Evolutionary conservation across 75 land plant genomes (phyloP).

Genomic region (Azolla pinnata): DNA sequence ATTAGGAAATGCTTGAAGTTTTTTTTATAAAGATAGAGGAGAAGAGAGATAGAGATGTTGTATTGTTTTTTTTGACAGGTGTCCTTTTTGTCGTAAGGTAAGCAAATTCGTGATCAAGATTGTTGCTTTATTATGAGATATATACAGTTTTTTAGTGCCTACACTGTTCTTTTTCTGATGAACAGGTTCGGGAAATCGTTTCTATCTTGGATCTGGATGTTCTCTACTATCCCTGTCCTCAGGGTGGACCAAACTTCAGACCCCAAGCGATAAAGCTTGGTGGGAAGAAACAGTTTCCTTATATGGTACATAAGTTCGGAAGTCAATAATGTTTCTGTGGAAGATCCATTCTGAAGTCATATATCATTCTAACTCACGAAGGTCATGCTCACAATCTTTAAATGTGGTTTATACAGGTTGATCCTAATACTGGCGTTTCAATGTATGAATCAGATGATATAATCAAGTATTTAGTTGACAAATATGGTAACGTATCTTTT

Average conservation of each 20-base stretch:
- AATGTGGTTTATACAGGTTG: no score
- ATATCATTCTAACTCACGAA: no score
- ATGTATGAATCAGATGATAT: conserved; percentile 99
- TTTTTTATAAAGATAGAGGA: no score
- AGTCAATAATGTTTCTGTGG: not conserved
- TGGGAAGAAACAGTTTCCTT: conserved; percentile 93
- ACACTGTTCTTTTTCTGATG: not conserved
- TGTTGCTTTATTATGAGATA: not conserved
- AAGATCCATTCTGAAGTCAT: not conserved
- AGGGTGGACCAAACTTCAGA: conserved; percentile 91
- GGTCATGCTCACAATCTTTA: no score
- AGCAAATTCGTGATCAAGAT: not conserved
- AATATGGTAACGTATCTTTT: conserved; percentile 55
- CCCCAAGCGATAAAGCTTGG: conserved; percentile 77
- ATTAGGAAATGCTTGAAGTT: no score
- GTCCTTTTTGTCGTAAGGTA: conserved; percentile 99
- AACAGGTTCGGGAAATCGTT: conserved; percentile 87
- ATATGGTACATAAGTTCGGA: conserved; percentile 53
- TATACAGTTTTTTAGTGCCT: no score
- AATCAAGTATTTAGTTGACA: conserved; percentile 80
- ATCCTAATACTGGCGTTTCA: conserved; percentile 81
- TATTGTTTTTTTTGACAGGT: conserved; percentile 58
- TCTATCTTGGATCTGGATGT: conserved; percentile 85
- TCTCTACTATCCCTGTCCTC: conserved; percentile 88
- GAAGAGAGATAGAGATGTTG: conserved; percentile 2